Evolutionary conservation across 2,329 filamentous ascomycete genomes (phyloP).

Genomic region (Acephala macrosclerotiorum): DNA sequence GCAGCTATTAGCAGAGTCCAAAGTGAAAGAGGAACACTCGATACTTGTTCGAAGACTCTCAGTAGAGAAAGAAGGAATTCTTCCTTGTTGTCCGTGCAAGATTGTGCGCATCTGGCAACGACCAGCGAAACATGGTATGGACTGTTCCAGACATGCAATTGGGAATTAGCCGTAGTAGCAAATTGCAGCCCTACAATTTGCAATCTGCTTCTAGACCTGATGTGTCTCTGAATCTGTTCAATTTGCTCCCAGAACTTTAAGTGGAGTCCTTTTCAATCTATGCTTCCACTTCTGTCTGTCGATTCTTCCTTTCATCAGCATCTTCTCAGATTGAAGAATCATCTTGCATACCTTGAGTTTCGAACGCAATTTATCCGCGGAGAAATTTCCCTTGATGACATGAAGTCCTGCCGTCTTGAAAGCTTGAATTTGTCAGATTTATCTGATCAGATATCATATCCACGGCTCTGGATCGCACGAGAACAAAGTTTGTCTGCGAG

Average conservation of each 20-base stretch:
- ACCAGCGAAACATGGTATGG: not conserved
- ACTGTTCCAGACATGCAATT: not conserved
- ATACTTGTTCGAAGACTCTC: not conserved
- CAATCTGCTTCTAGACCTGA: not conserved
- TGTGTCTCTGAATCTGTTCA: not conserved
- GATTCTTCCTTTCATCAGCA: not conserved
- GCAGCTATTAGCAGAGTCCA: slow-evolving; percentile 15
- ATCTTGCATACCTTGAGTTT: not conserved
- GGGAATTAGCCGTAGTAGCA: slow-evolving; percentile 2
- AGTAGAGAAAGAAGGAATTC: not conserved
- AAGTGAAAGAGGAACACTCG: not conserved
- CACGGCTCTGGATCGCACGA: not conserved
- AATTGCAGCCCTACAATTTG: not conserved
- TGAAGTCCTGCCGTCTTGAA: not conserved
- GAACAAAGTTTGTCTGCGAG: not conserved
- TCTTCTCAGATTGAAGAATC: not conserved
- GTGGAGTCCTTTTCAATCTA: not conserved
- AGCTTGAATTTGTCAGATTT: not conserved
- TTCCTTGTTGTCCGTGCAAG: not conserved
- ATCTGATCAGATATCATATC: not conserved
- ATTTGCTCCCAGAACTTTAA: not conserved
- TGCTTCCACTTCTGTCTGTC: not conserved
- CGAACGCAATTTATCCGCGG: not conserved
- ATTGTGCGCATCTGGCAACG: not conserved
- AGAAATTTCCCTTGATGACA: not conserved